Percentiles rank a stretch among this genome's conserved stretches.
Conservation (phyloP, 1,284 basidiomycete species). For the Heimioporus punctisporus region DNA sequence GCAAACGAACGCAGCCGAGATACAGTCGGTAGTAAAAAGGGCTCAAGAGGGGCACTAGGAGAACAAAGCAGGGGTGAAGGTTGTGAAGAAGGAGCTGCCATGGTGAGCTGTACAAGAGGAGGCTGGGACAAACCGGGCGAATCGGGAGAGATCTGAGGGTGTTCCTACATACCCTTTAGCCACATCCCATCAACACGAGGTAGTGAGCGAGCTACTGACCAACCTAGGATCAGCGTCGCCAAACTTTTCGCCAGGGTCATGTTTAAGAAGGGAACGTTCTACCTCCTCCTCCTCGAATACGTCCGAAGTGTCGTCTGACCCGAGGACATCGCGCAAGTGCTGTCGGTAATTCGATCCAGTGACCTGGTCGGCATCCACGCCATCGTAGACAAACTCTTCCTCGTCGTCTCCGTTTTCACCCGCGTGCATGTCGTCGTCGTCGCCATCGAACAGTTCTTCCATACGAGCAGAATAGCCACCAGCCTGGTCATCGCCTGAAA, state of each 20-base stretch:
- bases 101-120: constrained; percentile 36
- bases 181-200: constrained; percentile 14
- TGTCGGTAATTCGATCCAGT: constrained; percentile 55
- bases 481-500: constrained; percentile 34
- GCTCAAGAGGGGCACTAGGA: constrained; percentile 41
- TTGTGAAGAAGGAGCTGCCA: constrained; percentile 38
- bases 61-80: constrained; percentile 32
- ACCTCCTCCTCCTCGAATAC: constrained; percentile 49
- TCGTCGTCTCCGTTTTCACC: constrained; percentile 52
- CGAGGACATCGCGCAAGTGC: constrained; percentile 74
- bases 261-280: constrained; percentile 45
- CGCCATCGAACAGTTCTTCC: constrained; percentile 69
- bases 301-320: constrained; percentile 60
- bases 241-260: constrained; percentile 29
- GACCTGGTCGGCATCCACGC: constrained; percentile 57
- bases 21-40: constrained; percentile 76
- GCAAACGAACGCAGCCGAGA: constrained; percentile 80
- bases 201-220: constrained; percentile 38
- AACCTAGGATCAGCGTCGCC: constrained; percentile 35
- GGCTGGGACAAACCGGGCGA: constrained; percentile 45
- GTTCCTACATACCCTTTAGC: constrained; percentile 19
- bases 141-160: constrained; percentile 35
- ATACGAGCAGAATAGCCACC: constrained; percentile 74
- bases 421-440: constrained; percentile 34
- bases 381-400: constrained; percentile 72